Base-by-base conservation (phyloP, 2,329 filamentous ascomycete genomes). In the Sclerotinia minor region DNA sequence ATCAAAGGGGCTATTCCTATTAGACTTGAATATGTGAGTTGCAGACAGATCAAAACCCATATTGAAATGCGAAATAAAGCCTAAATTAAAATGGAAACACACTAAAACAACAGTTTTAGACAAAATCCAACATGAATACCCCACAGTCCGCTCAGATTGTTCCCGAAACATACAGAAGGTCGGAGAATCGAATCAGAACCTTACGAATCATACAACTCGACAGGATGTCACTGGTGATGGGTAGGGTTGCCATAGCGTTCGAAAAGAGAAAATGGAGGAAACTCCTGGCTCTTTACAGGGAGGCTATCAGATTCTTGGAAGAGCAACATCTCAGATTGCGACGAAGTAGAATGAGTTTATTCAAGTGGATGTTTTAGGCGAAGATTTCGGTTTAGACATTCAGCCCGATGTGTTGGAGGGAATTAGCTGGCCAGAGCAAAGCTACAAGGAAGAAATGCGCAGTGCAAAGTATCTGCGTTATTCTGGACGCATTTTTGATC, bases 361-460 rank as follows among this genome's bases (percentile, higher is more conserved):
- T 60, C 26, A 60, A 21, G 26, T 35, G 57, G 41, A 47, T 47
- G 6, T 47, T 7, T 32, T 32, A 32, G 57, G 32, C 8, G 35
- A 21, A 6, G 19, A 19, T 21, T 29, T 45, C 47, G 41, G 32
- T n/a, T 21, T 32, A 5, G 11, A n/a, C 26, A 35, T n/a, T 35
- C 26, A 47, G 1, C 21, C 1, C 0, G 41, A 47, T 29, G 1
- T 24, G 3, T 21, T 7, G 9, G 19, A 60, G 26, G 5, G 7
- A n/a, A 47, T 47, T n/a, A 2, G 32, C 19, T 47, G 57, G 57
- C 24, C 8, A 1, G 5, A 60, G 57, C 26, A 15, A 1, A 29
- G n/a, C 2, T 32, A 0, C 1, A 60, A 24, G 21, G 3, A 1
- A 17, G 0, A n/a, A 6, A 11, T 17, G 35, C 35, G 35, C 9